Conservation (phyloP, 805 yeast species). For the Barnettozyma siamensis region DNA sequence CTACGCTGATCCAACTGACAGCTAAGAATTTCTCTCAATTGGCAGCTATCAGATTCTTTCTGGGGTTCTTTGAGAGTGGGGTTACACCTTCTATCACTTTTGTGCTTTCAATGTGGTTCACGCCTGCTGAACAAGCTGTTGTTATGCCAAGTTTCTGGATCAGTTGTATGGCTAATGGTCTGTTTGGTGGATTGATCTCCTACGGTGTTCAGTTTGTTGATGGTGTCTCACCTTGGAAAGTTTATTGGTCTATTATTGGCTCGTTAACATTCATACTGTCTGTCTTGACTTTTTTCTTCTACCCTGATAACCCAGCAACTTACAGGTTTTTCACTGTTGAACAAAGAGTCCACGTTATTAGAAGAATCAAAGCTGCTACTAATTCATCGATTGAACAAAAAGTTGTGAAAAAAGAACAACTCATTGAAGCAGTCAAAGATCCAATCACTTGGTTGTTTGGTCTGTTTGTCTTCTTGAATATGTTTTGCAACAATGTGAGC, state of each 20-base stretch:
- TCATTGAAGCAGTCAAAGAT: conserved; percentile 39
- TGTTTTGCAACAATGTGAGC: conserved; percentile 40
- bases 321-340: conserved; percentile 36
- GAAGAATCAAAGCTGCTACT: conserved; percentile 34
- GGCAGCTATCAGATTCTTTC: too few species aligned
- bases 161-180: conserved; percentile 5
- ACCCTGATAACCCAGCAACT: conserved; percentile 45
- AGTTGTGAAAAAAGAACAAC: conserved; percentile 36
- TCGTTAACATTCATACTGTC: conserved; percentile 38
- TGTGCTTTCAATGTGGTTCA: too few species aligned
- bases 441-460: conserved; percentile 33
- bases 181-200: conserved; percentile 13
- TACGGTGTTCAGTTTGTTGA: conserved; percentile 8
- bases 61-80: too few species aligned
- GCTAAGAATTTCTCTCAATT: too few species aligned
- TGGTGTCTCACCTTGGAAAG: conserved; percentile 35
- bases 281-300: conserved; percentile 32
- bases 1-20: too few species aligned
- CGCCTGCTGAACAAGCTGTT: too few species aligned
- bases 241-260: conserved; percentile 44
- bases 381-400: conserved; percentile 39
- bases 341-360: conserved; percentile 44
- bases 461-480: conserved; percentile 29
- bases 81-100: too few species aligned
- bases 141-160: too few species aligned